Conservation (phyloP, 257 asterid species). For the Mentha longifolia region DNA sequence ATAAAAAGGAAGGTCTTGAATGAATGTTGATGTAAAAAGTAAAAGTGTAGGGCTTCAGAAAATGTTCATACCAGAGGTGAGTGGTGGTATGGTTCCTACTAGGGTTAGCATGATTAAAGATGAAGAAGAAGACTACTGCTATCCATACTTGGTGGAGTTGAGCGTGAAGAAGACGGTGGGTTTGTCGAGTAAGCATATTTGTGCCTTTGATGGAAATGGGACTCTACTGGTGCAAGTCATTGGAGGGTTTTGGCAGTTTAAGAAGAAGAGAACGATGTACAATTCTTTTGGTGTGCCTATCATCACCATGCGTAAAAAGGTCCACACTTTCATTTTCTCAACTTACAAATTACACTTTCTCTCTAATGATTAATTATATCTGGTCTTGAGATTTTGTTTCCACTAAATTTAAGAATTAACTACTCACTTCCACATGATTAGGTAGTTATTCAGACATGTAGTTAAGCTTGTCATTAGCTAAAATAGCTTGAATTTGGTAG, state of each 20-base stretch:
- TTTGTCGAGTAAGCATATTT: conserved; percentile 29
- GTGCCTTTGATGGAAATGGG: conserved; percentile 39
- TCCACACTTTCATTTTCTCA: neutral
- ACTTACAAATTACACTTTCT: no score
- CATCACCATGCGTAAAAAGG: conserved; percentile 43
- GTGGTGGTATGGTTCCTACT: conserved; percentile 29
- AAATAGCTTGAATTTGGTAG: no score
- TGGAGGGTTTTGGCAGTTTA: conserved; percentile 47
- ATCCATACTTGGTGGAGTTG: conserved; percentile 45
- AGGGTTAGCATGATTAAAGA: conserved; percentile 37
- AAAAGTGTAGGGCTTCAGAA: neutral
- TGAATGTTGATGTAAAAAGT: neutral
- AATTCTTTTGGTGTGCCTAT: conserved; percentile 39
- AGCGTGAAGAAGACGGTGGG: conserved; percentile 35
- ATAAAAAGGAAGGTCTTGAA: neutral
- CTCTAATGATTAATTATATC: no score
- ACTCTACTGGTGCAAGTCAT: conserved; percentile 40
- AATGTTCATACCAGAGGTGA: conserved; percentile 50
- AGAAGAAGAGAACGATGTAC: conserved; percentile 42
- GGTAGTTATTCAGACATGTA: no score
- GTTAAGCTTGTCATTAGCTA: no score
- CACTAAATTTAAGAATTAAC: no score
- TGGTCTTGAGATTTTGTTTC: neutral
- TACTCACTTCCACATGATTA: no score
- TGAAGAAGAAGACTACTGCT: conserved; percentile 34